A percentile compares a stretch with the other conserved stretches of the same genome.
Evolutionary conservation across 192 early-diverging fungal species (phyloP).

Genomic region (Gaertneriomyces sp.): DNA sequence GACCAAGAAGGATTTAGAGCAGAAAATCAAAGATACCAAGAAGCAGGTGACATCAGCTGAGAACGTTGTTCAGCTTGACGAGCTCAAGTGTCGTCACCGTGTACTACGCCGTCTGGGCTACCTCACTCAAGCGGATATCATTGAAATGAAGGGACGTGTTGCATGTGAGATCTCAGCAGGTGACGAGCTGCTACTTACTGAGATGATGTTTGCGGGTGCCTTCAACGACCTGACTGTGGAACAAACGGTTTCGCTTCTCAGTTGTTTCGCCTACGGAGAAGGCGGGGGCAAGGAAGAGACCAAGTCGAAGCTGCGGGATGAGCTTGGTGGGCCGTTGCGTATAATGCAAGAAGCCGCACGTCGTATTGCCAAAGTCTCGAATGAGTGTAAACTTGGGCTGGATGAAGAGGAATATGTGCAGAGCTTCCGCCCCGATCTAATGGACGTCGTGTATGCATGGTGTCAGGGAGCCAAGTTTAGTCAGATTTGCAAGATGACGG

Average conservation of each 20-base stretch:
- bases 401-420: slow-evolving; percentile 87
- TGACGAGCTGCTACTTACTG: slow-evolving; percentile 90
- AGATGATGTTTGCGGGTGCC: slow-evolving; percentile 94
- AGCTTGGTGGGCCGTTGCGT: slow-evolving; percentile 71
- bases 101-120: slow-evolving; percentile 90
- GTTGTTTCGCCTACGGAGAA: slow-evolving; percentile 89
- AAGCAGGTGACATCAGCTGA: slow-evolving; percentile 74
- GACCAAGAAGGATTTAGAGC: slow-evolving; percentile 57
- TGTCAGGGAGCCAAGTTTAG: slow-evolving; percentile 84
- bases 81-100: slow-evolving; percentile 84
- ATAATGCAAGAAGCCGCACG: slow-evolving; percentile 81
- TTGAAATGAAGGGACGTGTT: slow-evolving; percentile 96
- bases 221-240: slow-evolving; percentile 91
- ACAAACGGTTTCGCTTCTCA: slow-evolving; percentile 79
- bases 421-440: slow-evolving; percentile 80
- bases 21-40: slow-evolving; percentile 63
- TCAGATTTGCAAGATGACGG: slow-evolving; percentile 93
- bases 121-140: slow-evolving; percentile 75
- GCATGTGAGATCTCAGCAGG: slow-evolving; percentile 95
- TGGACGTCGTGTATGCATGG: slow-evolving; percentile 95
- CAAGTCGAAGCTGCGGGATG: slow-evolving; percentile 53
- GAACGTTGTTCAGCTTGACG: slow-evolving; percentile 85
- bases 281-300: slow-evolving; percentile 41
- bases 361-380: slow-evolving; percentile 77
- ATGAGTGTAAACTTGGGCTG: slow-evolving; percentile 81